Conservation (phyloP, 2,329 filamentous ascomycete species). For the Scleromitrula shiraiana region DNA sequence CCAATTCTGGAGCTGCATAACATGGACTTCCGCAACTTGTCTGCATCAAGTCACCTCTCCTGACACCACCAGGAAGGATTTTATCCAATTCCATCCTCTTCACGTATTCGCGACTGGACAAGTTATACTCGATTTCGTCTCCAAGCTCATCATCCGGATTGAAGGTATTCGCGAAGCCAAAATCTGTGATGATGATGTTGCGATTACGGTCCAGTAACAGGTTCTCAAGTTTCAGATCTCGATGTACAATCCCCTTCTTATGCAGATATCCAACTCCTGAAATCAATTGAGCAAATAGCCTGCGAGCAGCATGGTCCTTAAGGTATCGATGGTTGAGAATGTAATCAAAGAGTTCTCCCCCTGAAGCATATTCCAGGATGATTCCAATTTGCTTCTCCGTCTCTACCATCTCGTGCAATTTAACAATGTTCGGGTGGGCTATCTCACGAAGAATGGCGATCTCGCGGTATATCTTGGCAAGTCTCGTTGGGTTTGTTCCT, state of each 20-base stretch:
- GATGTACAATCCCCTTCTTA: conserved; percentile 97
- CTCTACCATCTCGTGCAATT: conserved; percentile 96
- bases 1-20: conserved; percentile 92
- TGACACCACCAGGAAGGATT: conserved; percentile 62
- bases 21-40: conserved; percentile 98
- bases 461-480: conserved; percentile 96
- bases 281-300: conserved; percentile 89
- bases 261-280: conserved; percentile 96
- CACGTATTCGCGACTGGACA: conserved; percentile 81
- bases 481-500: conserved; percentile 76
- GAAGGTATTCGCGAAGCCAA: conserved; percentile 98
- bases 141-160: conserved; percentile 79
- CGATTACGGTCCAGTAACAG: conserved; percentile 88
- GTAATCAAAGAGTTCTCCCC: conserved; percentile 95
- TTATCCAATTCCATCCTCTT: conserved; percentile 81
- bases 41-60: conserved; percentile 94
- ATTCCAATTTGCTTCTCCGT: conserved; percentile 97
- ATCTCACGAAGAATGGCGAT: conserved; percentile 83
- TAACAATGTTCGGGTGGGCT: conserved; percentile 93
- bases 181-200: conserved; percentile 99
- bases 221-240: conserved; percentile 95
- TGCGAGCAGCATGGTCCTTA: conserved; percentile 84
- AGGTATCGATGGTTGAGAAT: conserved; percentile 95
- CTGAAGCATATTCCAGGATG: conserved; percentile 95
- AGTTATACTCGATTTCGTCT: conserved; percentile 82